Percentiles rank a stretch among this genome's conserved stretches.
Evolutionary conservation across 305 asterid species (phyloP).

Genomic region (Stenogyne calaminthoides): DNA sequence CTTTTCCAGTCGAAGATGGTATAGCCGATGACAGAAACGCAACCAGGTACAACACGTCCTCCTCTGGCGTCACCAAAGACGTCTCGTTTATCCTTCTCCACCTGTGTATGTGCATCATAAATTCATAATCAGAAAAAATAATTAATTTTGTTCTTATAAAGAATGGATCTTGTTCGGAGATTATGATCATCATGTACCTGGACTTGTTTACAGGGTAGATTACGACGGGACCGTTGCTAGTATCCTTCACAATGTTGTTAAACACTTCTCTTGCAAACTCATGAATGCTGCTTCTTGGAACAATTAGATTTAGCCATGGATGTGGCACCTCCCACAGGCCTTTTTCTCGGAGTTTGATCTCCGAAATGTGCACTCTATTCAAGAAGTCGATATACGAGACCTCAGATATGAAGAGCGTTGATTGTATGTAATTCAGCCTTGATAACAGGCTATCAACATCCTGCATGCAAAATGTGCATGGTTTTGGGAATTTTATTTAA

Average conservation of each 20-base stretch:
- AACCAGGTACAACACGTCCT: slow-evolving; percentile 74
- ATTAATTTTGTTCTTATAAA: too few relatives aligned
- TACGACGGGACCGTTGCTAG: slow-evolving; percentile 86
- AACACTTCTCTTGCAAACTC: slow-evolving; percentile 68
- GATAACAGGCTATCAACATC: slow-evolving; percentile 53
- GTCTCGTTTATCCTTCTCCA: slow-evolving; percentile 40
- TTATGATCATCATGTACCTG: slow-evolving; percentile 42
- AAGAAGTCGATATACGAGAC: slow-evolving; percentile 72
- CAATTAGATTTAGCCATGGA: slow-evolving; percentile 88
- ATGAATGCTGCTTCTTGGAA: slow-evolving; percentile 76
- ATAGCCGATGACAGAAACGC: slow-evolving; percentile 73
- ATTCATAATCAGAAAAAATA: too few relatives aligned
- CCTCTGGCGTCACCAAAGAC: slow-evolving; percentile 76
- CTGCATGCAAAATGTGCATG: slow-evolving; percentile 39
- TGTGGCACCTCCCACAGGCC: slow-evolving; percentile 97
- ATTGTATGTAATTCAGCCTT: slow-evolving; percentile 54
- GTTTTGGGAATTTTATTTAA: too few relatives aligned
- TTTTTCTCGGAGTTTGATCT: slow-evolving; percentile 59
- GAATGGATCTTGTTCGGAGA: too few relatives aligned
- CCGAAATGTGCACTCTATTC: slow-evolving; percentile 78
- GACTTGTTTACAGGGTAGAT: slow-evolving; percentile 90
- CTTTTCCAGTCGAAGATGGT: slow-evolving; percentile 65
- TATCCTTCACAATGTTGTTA: slow-evolving; percentile 68
- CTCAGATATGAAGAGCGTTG: slow-evolving; percentile 72
- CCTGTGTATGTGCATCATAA: too few relatives aligned